Percentiles rank a stretch among this genome's conserved stretches.
Conservation (phyloP, 257 asterid species). For the Ehretia macrophylla region DNA sequence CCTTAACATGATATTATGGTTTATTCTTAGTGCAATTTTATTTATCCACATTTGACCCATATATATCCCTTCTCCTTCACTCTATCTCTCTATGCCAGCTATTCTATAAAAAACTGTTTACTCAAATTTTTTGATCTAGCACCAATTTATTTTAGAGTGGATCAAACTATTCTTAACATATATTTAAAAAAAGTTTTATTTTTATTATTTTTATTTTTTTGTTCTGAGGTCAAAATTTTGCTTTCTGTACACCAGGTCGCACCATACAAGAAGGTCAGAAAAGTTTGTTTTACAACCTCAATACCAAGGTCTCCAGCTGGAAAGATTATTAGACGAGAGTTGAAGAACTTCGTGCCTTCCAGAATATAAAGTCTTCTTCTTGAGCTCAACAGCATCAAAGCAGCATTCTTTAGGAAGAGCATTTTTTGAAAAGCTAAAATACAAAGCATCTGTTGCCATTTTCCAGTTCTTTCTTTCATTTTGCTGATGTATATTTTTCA, state of each 20-base stretch:
- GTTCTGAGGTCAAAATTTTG: neutral
- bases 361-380: conserved; percentile 7
- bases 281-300: conserved; percentile 40
- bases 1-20: no score
- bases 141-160: no score
- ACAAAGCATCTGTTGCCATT: neutral
- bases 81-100: no score
- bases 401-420: no score
- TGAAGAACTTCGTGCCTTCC: neutral
- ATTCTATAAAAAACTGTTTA: no score
- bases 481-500: neutral
- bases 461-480: neutral
- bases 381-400: neutral
- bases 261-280: conserved; percentile 80
- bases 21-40: no score
- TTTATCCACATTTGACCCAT: no score
- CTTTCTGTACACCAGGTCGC: conserved; percentile 49
- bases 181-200: no score
- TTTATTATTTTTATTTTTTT: no score
- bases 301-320: conserved; percentile 45
- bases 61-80: no score
- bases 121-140: no score
- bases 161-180: no score
- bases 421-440: neutral
- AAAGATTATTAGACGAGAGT: conserved; percentile 31